These are phyloP conservation scores for Talaromyces albobiverticillius DNA, from an alignment of 2,329 filamentous ascomycete genomes.

Conservation along the genomic window DNA sequence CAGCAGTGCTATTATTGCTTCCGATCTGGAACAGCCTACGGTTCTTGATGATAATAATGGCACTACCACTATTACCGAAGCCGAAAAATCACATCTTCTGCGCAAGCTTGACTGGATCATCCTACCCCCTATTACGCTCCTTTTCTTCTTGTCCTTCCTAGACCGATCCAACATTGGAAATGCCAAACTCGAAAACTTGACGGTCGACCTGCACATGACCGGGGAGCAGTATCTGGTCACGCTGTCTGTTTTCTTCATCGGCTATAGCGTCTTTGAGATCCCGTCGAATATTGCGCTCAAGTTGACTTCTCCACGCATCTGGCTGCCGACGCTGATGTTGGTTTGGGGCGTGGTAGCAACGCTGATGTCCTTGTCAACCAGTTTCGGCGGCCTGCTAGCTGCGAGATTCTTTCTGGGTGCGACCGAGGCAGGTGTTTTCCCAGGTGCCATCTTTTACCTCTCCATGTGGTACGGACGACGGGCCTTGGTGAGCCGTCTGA, in stretches of 20 bases:
- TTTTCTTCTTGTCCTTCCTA: slow-evolving; percentile 45
- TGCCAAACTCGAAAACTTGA: slow-evolving; percentile 63
- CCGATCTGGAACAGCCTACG: background rate
- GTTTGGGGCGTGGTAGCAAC: slow-evolving; percentile 22
- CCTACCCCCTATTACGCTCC: slow-evolving; percentile 41
- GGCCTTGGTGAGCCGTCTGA: slow-evolving; percentile 58
- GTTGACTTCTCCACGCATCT: slow-evolving; percentile 34
- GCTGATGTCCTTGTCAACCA: slow-evolving; percentile 16
- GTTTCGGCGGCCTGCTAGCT: slow-evolving; percentile 35
- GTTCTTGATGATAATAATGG: too few species aligned
- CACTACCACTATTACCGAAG: background rate
- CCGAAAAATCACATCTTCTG: slow-evolving; percentile 24
- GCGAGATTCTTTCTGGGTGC: slow-evolving; percentile 59
- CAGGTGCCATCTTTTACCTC: slow-evolving; percentile 56
- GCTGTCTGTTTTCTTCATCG: slow-evolving; percentile 55
- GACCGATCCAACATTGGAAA: slow-evolving; percentile 58
- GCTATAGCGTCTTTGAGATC: slow-evolving; percentile 27
- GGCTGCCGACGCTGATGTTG: slow-evolving; percentile 43
- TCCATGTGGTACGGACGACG: slow-evolving; percentile 63
- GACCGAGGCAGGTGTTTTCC: slow-evolving; percentile 57
- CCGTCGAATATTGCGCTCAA: slow-evolving; percentile 28
- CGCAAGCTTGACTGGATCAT: slow-evolving; percentile 45
- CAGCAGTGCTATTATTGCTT: background rate
- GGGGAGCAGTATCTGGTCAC: slow-evolving; percentile 68
- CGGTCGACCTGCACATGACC: slow-evolving; percentile 57